A percentile compares a stretch with the other conserved stretches of the same genome.
phyloP scores from a whole-genome alignment of 768 basidiomycete species.

The Psilocybe cubensis region DNA sequence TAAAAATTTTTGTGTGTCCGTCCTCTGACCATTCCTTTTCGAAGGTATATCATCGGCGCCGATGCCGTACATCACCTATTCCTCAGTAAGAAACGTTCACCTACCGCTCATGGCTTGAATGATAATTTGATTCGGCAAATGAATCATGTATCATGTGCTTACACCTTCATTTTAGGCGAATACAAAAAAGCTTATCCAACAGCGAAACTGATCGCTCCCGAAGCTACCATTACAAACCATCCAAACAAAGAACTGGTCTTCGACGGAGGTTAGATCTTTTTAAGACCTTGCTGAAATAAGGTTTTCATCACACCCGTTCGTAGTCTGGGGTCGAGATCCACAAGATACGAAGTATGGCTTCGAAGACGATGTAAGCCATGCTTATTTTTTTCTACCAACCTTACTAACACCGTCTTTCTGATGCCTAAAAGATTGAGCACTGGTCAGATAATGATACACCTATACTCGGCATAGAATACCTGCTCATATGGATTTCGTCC shows the following conservation, averaged over 20 bases:
- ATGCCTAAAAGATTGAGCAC: constrained; percentile 46
- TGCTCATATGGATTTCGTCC: not conserved
- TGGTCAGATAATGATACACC: constrained; percentile 41
- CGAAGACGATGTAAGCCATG: constrained; percentile 60
- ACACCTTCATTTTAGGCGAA: constrained; percentile 40
- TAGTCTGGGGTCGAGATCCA: constrained; percentile 67
- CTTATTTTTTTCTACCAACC: not conserved
- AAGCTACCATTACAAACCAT: constrained; percentile 53
- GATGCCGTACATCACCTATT: constrained; percentile 65
- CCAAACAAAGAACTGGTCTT: constrained; percentile 55
- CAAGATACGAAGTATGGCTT: constrained; percentile 74
- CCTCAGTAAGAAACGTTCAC: constrained; percentile 42
- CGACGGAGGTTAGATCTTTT: constrained; percentile 57
- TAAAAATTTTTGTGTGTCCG: not conserved
- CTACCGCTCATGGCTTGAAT: not conserved
- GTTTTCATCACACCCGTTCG: not conserved
- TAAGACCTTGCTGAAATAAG: not conserved
- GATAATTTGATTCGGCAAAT: not conserved
- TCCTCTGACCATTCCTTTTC: not conserved
- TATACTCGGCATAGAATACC: not conserved
- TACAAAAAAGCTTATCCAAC: constrained; percentile 72
- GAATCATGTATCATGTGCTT: not conserved
- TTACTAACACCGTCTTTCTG: not conserved
- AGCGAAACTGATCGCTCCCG: constrained; percentile 74
- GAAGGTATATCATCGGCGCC: constrained; percentile 62